These are phyloP conservation scores for Ploettnerulaceae sp. DNA, from an alignment of 2,329 filamentous ascomycete species.

Conservation along the genomic window DNA sequence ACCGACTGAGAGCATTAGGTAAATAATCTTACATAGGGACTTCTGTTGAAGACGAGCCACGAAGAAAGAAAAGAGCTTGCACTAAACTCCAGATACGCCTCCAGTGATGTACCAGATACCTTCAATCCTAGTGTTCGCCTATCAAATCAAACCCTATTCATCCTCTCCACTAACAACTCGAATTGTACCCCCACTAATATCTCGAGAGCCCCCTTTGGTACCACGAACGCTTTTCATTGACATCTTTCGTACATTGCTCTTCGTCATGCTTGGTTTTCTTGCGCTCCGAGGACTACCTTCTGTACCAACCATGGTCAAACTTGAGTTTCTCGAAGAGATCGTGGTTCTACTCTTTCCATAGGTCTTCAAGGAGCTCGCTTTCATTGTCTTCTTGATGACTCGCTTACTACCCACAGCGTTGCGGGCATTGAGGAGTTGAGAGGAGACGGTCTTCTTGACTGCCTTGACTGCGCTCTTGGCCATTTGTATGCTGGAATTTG, in stretches of 20 bases:
- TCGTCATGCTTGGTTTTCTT: slow-evolving; percentile 10
- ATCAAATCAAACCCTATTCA: slow-evolving; percentile 7
- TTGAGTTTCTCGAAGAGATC: slow-evolving; percentile 24
- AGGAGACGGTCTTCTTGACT: slow-evolving; percentile 39
- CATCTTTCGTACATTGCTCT: slow-evolving; percentile 18
- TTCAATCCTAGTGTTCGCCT: background rate
- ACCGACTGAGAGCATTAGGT: slow-evolving; percentile 15
- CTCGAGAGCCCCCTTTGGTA: slow-evolving; percentile 11
- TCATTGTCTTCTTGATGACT: slow-evolving; percentile 21
- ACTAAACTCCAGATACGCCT: slow-evolving; percentile 12
- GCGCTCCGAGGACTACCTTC: slow-evolving; percentile 12
- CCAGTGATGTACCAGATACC: slow-evolving; percentile 1
- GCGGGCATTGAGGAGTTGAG: slow-evolving; percentile 23
- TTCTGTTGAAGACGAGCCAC: slow-evolving; percentile 28
- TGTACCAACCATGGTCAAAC: slow-evolving; percentile 22
- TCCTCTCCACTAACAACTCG: slow-evolving; percentile 19
- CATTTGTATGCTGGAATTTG: slow-evolving; percentile 33
- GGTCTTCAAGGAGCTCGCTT: slow-evolving; percentile 25
- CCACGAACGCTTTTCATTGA: slow-evolving; percentile 17
- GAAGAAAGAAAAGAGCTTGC: slow-evolving; percentile 13
- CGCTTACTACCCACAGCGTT: slow-evolving; percentile 19
- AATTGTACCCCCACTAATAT: slow-evolving; percentile 22
- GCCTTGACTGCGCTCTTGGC: slow-evolving; percentile 36
- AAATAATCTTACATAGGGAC: slow-evolving; percentile 28
- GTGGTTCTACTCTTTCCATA: slow-evolving; percentile 26